phyloP scores from a whole-genome alignment of 1,139 yeast species.

The Hemisphaericaspora xylofermentans region DNA sequence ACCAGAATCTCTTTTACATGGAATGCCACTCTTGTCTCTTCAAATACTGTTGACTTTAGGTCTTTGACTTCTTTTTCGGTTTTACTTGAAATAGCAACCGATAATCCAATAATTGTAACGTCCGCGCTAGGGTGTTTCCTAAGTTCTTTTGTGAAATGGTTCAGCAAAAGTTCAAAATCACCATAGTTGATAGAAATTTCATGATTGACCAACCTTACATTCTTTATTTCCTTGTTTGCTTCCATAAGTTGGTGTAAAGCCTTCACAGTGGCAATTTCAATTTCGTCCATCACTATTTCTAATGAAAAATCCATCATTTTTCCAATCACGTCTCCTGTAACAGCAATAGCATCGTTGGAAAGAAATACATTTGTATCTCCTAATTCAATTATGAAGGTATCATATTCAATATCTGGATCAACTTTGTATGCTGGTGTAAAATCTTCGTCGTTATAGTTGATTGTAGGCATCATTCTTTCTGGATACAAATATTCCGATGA shows the following conservation, averaged over 20 bases:
- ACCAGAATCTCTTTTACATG: slow-evolving; percentile 31
- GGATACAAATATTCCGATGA: slow-evolving; percentile 4
- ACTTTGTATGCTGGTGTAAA: slow-evolving; percentile 41
- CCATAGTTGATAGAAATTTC: slow-evolving; percentile 48
- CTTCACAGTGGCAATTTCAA: slow-evolving; percentile 62
- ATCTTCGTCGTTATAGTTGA: slow-evolving; percentile 42
- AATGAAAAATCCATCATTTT: slow-evolving; percentile 39
- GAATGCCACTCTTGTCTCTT: slow-evolving; percentile 25
- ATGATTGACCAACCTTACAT: slow-evolving; percentile 54
- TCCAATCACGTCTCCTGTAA: slow-evolving; percentile 30
- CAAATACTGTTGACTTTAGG: slow-evolving; percentile 5
- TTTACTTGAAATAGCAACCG: slow-evolving; percentile 31
- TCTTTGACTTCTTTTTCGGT: slow-evolving; percentile 13
- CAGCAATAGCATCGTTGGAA: slow-evolving; percentile 35
- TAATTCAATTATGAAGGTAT: slow-evolving; percentile 53
- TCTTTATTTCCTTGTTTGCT: slow-evolving; percentile 38
- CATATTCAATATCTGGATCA: slow-evolving; percentile 51
- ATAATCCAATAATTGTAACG: slow-evolving; percentile 35
- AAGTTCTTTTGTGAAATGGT: slow-evolving; percentile 17
- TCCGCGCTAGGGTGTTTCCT: slow-evolving; percentile 24
- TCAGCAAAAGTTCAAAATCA: slow-evolving; percentile 22
- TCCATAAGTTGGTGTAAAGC: slow-evolving; percentile 37
- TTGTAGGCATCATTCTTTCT: slow-evolving; percentile 25
- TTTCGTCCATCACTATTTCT: slow-evolving; percentile 55
- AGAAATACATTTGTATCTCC: slow-evolving; percentile 41